Evolutionary conservation across 352 stramenopile species (phyloP).

Genomic region (Globisporangium cylindrosporum): DNA sequence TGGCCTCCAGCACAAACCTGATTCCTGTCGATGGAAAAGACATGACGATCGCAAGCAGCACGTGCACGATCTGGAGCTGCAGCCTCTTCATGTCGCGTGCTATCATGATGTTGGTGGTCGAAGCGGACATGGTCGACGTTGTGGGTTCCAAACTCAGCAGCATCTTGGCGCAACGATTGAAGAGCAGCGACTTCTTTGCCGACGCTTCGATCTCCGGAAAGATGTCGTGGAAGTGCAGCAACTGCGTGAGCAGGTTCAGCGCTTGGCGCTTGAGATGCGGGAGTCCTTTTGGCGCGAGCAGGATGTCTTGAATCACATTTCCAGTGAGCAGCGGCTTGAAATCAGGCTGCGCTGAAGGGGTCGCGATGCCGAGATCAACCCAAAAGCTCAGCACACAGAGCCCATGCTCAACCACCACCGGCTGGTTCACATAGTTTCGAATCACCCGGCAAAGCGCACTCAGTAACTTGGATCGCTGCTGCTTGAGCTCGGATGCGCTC

Average conservation of each 20-base stretch:
- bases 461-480: slow-evolving; percentile 39
- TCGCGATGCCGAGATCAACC: slow-evolving; percentile 33
- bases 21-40: slow-evolving; percentile 58
- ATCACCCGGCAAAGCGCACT: slow-evolving; percentile 47
- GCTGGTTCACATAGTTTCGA: slow-evolving; percentile 47
- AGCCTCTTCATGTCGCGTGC: slow-evolving; percentile 30
- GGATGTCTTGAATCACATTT: slow-evolving; percentile 50
- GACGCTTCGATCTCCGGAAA: slow-evolving; percentile 39
- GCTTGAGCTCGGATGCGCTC: slow-evolving; percentile 28
- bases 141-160: slow-evolving; percentile 20
- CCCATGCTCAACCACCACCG: slow-evolving; percentile 36
- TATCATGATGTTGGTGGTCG: background rate
- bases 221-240: slow-evolving; percentile 40
- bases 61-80: slow-evolving; percentile 53
- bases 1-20: slow-evolving; percentile 70
- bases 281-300: slow-evolving; percentile 39
- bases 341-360: slow-evolving; percentile 21
- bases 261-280: slow-evolving; percentile 33
- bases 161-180: slow-evolving; percentile 73
- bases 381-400: slow-evolving; percentile 44
- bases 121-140: background rate
- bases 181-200: slow-evolving; percentile 56
- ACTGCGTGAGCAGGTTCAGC: slow-evolving; percentile 34
- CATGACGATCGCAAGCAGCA: slow-evolving; percentile 53
- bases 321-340: slow-evolving; percentile 44